Percentiles rank a stretch among this genome's conserved stretches.
phyloP scores from a whole-genome alignment of 2,329 filamentous ascomycete genomes.

The Blumeria hordei region DNA sequence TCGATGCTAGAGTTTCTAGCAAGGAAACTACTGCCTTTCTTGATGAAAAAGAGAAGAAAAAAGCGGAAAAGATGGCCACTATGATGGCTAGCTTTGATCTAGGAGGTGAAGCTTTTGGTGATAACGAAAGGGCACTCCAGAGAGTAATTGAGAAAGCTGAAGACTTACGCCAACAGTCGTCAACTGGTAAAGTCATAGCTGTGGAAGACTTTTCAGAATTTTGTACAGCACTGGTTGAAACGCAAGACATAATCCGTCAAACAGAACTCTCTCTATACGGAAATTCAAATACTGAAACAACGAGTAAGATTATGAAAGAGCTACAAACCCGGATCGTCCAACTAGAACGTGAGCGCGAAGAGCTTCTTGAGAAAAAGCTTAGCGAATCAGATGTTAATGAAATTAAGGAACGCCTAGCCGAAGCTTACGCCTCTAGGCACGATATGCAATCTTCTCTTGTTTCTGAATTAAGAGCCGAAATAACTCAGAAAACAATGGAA shows the following conservation, averaged over 20 bases:
- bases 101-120: conserved; percentile 75
- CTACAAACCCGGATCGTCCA: conserved; percentile 52
- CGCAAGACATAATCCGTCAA: conserved; percentile 78
- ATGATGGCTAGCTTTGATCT: conserved; percentile 99
- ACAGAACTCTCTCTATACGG: conserved; percentile 70
- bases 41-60: conserved; percentile 96
- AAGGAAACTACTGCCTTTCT: conserved; percentile 76
- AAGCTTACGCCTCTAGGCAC: conserved; percentile 52
- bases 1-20: conserved; percentile 89
- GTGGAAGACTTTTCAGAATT: conserved; percentile 61
- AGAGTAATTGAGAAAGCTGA: conserved; percentile 70
- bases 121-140: conserved; percentile 69
- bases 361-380: conserved; percentile 56
- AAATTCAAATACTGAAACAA: conserved; percentile 34
- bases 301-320: conserved; percentile 45
- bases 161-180: conserved; percentile 49
- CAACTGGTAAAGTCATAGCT: conserved; percentile 53
- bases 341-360: conserved; percentile 65
- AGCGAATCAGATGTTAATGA: conserved; percentile 59
- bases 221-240: conserved; percentile 58
- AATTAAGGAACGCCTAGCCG: conserved; percentile 55
- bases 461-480: conserved; percentile 52
- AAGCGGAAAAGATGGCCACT: conserved; percentile 97
- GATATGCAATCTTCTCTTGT: conserved; percentile 49
- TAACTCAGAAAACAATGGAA: conserved; percentile 56